Conservation (phyloP, 1,139 yeast genomes). For the Kodamaea ohmeri region DNA sequence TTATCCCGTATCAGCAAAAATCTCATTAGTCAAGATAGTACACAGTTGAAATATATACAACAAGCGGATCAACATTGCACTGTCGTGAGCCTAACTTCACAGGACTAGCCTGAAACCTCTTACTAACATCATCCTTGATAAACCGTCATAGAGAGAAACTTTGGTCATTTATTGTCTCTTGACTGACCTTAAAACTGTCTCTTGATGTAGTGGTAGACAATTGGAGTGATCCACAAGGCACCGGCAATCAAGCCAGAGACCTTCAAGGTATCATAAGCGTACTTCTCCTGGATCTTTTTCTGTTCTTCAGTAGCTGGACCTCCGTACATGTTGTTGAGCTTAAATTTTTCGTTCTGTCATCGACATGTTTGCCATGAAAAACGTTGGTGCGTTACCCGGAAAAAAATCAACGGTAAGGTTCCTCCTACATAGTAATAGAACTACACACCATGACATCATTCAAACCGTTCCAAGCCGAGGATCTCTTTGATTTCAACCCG, state of each 20-base stretch:
- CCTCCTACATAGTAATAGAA: no score
- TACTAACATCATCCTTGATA: no score
- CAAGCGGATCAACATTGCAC: neutral
- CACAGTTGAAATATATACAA: constrained; percentile 6
- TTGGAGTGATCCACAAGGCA: constrained; percentile 75
- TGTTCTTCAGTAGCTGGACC: constrained; percentile 78
- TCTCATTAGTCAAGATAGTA: constrained; percentile 2
- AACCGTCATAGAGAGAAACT: neutral
- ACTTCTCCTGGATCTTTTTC: constrained; percentile 68
- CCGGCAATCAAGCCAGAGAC: constrained; percentile 72
- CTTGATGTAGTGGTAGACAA: constrained; percentile 58
- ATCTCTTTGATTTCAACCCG: constrained; percentile 66
- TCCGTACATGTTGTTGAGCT: constrained; percentile 59
- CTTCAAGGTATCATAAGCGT: constrained; percentile 62
- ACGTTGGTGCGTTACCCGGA: constrained; percentile 5
- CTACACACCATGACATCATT: constrained; percentile 65
- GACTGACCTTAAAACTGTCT: constrained; percentile 53
- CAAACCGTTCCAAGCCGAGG: constrained; percentile 82
- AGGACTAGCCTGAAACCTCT: constrained; percentile 4
- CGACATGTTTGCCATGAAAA: constrained; percentile 1
- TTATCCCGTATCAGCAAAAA: neutral
- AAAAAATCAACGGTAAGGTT: no score
- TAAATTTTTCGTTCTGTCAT: constrained; percentile 3
- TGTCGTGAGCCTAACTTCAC: neutral
- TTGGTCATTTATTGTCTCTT: no score